phyloP scores from a whole-genome alignment of 805 yeast species.

The Naumovozyma baii region DNA sequence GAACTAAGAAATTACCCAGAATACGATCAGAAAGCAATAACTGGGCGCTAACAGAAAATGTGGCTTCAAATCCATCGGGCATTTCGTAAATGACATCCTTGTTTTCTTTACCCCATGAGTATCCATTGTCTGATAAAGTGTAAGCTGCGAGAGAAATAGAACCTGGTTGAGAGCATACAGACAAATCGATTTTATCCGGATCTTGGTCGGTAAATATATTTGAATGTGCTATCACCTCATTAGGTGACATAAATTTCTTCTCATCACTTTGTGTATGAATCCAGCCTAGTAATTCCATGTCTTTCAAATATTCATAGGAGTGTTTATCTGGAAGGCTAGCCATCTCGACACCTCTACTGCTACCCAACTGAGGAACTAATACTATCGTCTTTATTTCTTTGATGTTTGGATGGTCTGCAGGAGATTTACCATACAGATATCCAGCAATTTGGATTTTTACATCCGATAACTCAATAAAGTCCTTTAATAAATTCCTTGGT shows the following conservation, averaged over 20 bases:
- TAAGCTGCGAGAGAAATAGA: conserved; percentile 68
- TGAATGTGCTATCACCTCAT: conserved; percentile 56
- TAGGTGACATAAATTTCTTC: conserved; percentile 49
- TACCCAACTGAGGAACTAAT: conserved; percentile 83
- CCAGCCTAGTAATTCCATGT: conserved; percentile 81
- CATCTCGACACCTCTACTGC: conserved; percentile 52
- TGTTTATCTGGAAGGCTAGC: conserved; percentile 30
- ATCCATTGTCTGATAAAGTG: conserved; percentile 53
- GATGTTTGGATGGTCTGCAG: conserved; percentile 57
- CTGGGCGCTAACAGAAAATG: conserved; percentile 55
- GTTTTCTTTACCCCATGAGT: conserved; percentile 66
- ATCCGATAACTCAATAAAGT: conserved; percentile 74
- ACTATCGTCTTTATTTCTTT: conserved; percentile 72
- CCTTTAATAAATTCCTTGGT: conserved; percentile 72
- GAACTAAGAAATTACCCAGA: conserved; percentile 78
- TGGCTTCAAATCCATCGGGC: conserved; percentile 59
- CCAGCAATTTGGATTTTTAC: conserved; percentile 76
- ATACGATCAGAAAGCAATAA: conserved; percentile 64
- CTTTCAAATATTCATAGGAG: conserved; percentile 34
- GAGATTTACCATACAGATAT: conserved; percentile 68
- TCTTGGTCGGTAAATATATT: conserved; percentile 31
- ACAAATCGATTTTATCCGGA: conserved; percentile 42
- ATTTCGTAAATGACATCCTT: conserved; percentile 43
- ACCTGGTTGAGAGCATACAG: conserved; percentile 73
- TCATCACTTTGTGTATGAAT: conserved; percentile 81